Conservation (phyloP, 164 flowering plant species). For the Akebia trifoliata region DNA sequence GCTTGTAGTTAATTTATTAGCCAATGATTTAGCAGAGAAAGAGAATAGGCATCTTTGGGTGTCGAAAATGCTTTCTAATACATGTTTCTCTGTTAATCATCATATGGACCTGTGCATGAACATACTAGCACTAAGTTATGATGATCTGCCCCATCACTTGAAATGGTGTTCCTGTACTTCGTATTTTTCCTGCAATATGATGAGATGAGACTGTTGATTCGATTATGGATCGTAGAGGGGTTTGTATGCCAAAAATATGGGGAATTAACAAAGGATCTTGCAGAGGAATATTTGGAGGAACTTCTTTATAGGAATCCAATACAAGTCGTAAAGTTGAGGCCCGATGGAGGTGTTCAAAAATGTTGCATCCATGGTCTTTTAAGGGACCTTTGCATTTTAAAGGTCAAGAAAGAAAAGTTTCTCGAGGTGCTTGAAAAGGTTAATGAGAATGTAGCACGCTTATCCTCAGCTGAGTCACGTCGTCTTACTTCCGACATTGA, state of each 20-base stretch:
- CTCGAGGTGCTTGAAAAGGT: background rate
- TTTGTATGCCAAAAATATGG: background rate
- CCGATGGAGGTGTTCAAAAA: slow-evolving; percentile 4
- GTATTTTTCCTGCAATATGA: slow-evolving; percentile 1
- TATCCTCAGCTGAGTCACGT: background rate
- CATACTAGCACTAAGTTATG: background rate
- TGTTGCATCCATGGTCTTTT: slow-evolving; percentile 16
- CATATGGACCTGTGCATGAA: background rate
- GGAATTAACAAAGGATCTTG: slow-evolving; percentile 6
- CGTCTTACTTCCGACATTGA: background rate
- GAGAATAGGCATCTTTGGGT: background rate
- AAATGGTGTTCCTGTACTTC: background rate
- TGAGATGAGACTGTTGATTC: slow-evolving; percentile 2
- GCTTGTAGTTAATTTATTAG: slow-evolving; percentile 13
- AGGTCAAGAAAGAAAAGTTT: slow-evolving; percentile 9
- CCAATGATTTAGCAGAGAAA: slow-evolving; percentile 2
- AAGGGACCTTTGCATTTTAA: slow-evolving; percentile 3
- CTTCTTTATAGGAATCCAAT: background rate
- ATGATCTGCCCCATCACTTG: background rate
- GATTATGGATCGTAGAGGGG: slow-evolving; percentile 13
- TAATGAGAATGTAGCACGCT: background rate
- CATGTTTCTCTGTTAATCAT: background rate
- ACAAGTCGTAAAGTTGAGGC: background rate
- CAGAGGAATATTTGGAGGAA: slow-evolving; percentile 7
- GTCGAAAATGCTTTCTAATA: background rate